phyloP scores from a whole-genome alignment of 345 rosid genomes.

The Eucalyptus curtisii region DNA sequence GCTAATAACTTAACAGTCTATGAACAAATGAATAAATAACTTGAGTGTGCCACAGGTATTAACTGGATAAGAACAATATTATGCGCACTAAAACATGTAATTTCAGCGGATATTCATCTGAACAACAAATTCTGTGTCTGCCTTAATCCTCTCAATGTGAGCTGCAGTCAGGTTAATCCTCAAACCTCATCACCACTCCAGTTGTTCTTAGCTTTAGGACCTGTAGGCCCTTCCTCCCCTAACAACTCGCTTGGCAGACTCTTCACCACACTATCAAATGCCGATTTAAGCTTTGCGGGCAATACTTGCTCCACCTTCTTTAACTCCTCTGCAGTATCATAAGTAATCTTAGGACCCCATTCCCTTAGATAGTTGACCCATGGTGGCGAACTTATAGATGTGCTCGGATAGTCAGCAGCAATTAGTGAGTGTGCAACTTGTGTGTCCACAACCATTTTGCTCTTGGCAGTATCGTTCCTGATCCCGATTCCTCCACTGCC shows the following conservation, averaged over 20 bases:
- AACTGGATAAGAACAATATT: not conserved
- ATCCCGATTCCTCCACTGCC: slow-evolving; percentile 49
- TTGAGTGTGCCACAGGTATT: not conserved
- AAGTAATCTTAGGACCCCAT: slow-evolving; percentile 75
- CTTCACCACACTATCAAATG: slow-evolving; percentile 24
- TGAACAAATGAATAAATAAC: not conserved
- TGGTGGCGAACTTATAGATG: slow-evolving; percentile 31
- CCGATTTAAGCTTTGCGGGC: slow-evolving; percentile 35
- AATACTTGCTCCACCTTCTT: slow-evolving; percentile 24
- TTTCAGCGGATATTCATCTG: not conserved
- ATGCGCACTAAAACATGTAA: not conserved
- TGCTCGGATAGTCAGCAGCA: slow-evolving; percentile 45
- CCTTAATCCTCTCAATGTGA: not conserved
- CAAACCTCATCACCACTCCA: slow-evolving; percentile 59
- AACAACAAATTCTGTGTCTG: not conserved
- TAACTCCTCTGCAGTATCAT: slow-evolving; percentile 26
- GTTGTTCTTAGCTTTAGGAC: slow-evolving; percentile 55
- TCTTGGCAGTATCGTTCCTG: slow-evolving; percentile 65
- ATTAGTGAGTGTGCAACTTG: slow-evolving; percentile 22
- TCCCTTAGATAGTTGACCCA: slow-evolving; percentile 58
- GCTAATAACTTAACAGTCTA: not conserved
- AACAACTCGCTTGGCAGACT: slow-evolving; percentile 45
- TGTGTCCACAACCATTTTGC: slow-evolving; percentile 34
- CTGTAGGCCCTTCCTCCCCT: slow-evolving; percentile 85
- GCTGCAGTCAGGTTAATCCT: not conserved